A percentile compares a stretch with the other conserved stretches of the same genome.
Conservation (phyloP, 805 yeast genomes). For the Candida sithepensis region DNA sequence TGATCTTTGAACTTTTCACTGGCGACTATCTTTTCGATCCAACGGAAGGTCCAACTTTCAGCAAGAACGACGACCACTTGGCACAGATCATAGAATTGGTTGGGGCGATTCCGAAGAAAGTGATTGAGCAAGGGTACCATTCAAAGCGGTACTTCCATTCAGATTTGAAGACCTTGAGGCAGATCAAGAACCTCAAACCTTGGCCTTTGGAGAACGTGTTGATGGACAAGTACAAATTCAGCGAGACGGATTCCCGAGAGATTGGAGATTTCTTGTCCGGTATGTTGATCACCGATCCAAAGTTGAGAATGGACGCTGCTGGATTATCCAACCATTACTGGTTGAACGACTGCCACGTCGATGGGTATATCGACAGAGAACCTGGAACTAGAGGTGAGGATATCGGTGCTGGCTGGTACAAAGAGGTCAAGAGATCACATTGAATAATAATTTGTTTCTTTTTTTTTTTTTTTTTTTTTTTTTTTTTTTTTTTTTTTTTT, state of each 20-base stretch:
- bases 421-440: constrained; percentile 44
- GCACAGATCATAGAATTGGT: constrained; percentile 83
- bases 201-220: constrained; percentile 87
- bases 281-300: constrained; percentile 79
- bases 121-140: constrained; percentile 60
- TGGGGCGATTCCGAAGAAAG: constrained; percentile 47
- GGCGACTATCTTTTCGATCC: constrained; percentile 97
- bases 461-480: background rate
- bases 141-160: constrained; percentile 36
- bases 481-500: background rate
- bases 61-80: constrained; percentile 92
- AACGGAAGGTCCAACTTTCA: constrained; percentile 65
- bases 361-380: constrained; percentile 74
- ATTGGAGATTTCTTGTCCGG: constrained; percentile 78
- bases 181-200: constrained; percentile 77
- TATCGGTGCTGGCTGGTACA: constrained; percentile 82
- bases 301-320: constrained; percentile 88
- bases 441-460: background rate
- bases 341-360: constrained; percentile 73
- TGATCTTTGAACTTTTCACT: constrained; percentile 84
- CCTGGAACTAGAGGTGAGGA: constrained; percentile 81
- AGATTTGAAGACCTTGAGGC: constrained; percentile 48
- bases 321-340: constrained; percentile 89
- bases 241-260: constrained; percentile 63
- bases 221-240: constrained; percentile 77